Evolutionary conservation across 192 early-diverging fungal genomes (phyloP), one percentile per base, ranked within the genome.

Genomic region (Coemansia sp.): DNA sequence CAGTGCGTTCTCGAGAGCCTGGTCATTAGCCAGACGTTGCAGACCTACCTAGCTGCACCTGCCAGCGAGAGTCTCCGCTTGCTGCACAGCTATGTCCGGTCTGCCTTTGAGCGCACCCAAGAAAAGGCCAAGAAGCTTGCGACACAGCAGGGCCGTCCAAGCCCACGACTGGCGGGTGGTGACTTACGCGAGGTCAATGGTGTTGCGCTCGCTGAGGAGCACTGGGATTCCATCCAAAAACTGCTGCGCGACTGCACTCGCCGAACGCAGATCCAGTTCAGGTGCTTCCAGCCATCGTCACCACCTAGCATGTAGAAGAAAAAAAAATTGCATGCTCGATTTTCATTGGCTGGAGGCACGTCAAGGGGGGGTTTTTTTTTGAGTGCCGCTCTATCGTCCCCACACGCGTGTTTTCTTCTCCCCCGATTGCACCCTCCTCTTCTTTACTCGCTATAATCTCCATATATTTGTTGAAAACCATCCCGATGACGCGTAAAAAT

Each of bases 1-100:
- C 97, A 96, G 85, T 94, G 93, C n/a, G 93, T 91, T 7, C 78
- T 97, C 6, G 97, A 99, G 78, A 92, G 90, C 60, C 89, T 95
- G 75, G 92, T 97, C 63, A 89, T 98, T 70, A 88, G 94, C 67
- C 91, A 90, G 73, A 93, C 91, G 2, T 70, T 98, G 37, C 76
- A 88, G 21, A 84, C 88, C 67, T 98, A 93, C 78, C 84, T 93
- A 66, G 89, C 87, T 5, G 75, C 87, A 14, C 66, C 79, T 16
- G 88, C 93, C 7, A 83, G 82, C 42, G 84, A 90, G 65, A 85
- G 91, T 36, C 81, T 96, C 65, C 86, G 87, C 39, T 85, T 89
- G 51, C 90, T 97, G 39, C 91, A 94, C 74, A 83, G 86, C 44
- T 86, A 88, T 4, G 87, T 96, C 24, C 89, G 94, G 41, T 72